These are phyloP conservation scores for Westerdykella aurantiaca DNA, from an alignment of 2,329 filamentous ascomycete genomes.

Conservation along the genomic window DNA sequence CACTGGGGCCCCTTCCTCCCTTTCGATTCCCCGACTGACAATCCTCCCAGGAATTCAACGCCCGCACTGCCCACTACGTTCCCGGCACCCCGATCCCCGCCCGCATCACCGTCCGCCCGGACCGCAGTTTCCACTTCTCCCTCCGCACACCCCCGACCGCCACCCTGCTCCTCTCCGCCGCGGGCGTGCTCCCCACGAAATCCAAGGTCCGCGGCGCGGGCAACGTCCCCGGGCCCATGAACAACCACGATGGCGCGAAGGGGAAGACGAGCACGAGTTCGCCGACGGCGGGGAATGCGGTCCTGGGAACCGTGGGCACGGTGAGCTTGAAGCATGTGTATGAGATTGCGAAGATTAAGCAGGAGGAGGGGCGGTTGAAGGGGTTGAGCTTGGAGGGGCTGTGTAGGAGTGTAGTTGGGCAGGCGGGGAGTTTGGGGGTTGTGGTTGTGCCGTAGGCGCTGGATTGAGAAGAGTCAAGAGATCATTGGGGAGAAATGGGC, in stretches of 20 bases:
- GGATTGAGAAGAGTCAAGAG: no score
- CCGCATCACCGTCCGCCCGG: conserved; percentile 83
- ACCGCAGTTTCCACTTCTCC: conserved; percentile 90
- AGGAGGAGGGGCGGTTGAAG: conserved; percentile 41
- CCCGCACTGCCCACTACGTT: conserved; percentile 77
- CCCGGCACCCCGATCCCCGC: conserved; percentile 83
- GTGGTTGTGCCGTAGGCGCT: conserved; percentile 43
- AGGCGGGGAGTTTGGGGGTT: conserved; percentile 47
- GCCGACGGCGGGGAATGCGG: conserved; percentile 51
- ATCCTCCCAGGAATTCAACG: conserved; percentile 79
- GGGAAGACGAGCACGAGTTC: conserved; percentile 29
- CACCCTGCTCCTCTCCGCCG: conserved; percentile 78
- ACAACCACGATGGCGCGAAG: conserved; percentile 35
- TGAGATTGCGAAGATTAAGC: conserved; percentile 97
- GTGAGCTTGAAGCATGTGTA: conserved; percentile 93
- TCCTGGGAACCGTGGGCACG: conserved; percentile 71
- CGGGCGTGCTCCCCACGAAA: conserved; percentile 68
- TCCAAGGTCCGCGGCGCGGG: conserved; percentile 68
- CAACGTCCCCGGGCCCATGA: conserved; percentile 44
- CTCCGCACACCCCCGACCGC: conserved; percentile 92
- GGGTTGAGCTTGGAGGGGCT: conserved; percentile 82
- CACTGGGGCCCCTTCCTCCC: no score
- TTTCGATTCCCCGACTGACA: no score
- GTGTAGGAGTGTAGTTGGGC: conserved; percentile 61
- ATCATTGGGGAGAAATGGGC: no score